Percentiles rank a stretch among this genome's conserved stretches.
These are phyloP conservation scores for Colletotrichum noveboracense DNA, from an alignment of 2,329 filamentous ascomycete genomes.

Conservation along the genomic window DNA sequence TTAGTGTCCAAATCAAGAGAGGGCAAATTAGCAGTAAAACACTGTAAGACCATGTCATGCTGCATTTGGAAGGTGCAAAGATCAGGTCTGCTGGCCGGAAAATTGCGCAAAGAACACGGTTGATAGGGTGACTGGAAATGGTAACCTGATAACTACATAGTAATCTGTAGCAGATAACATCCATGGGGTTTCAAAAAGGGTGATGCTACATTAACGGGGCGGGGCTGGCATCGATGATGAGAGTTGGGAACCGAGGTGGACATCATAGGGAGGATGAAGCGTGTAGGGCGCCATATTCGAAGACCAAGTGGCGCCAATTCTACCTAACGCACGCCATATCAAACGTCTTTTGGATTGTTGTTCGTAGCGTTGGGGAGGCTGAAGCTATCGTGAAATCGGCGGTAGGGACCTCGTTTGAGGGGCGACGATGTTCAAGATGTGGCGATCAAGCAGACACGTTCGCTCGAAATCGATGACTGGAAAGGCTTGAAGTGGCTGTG, in stretches of 20 bases:
- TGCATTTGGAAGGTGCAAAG: not conserved
- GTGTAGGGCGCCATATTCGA: not conserved
- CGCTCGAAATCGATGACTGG: not conserved
- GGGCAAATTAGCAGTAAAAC: not conserved
- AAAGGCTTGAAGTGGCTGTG: not conserved
- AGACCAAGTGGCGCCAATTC: not conserved
- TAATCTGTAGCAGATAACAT: not conserved
- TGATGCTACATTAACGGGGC: not conserved
- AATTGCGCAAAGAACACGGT: not conserved
- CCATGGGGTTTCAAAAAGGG: not conserved
- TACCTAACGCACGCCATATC: not conserved
- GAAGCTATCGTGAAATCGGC: not conserved
- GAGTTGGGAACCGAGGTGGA: not conserved
- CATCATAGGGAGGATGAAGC: not conserved
- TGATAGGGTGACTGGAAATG: not conserved
- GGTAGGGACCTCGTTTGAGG: not conserved
- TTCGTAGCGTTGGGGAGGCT: not conserved
- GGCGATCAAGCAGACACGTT: not conserved
- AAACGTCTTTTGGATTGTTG: not conserved
- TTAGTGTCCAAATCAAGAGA: not conserved
- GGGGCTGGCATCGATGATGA: not conserved
- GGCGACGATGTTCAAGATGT: not conserved
- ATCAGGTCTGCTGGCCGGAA: not conserved
- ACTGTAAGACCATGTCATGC: not conserved
- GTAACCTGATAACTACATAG: not conserved